Percentiles rank a stretch among this genome's conserved stretches.
Evolutionary conservation across 164 flowering plant genomes (phyloP).

Genomic region (Sextonia rubra): DNA sequence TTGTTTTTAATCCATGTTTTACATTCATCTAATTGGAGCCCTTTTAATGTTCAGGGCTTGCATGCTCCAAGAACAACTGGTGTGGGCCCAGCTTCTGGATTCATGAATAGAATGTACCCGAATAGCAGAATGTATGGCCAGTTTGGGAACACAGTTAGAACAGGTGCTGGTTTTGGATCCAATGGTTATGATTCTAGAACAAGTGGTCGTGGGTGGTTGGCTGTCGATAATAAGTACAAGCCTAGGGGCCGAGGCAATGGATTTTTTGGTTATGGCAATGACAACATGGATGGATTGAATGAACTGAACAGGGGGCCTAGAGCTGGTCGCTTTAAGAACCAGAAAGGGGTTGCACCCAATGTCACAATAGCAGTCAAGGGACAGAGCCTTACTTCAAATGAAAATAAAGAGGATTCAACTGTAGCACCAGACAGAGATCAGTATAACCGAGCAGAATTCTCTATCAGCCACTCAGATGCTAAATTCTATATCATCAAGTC

Average conservation of each 20-base stretch:
- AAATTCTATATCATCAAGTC: conserved; percentile 84
- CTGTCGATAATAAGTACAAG: conserved; percentile 59
- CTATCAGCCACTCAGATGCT: conserved; percentile 62
- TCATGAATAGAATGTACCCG: conserved; percentile 38
- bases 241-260: conserved; percentile 60
- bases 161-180: conserved; percentile 34
- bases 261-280: conserved; percentile 46
- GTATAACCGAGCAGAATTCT: conserved; percentile 62
- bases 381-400: conserved; percentile 33
- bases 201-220: conserved; percentile 54
- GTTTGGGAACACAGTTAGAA: conserved; percentile 27
- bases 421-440: conserved; percentile 44
- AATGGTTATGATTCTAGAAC: conserved; percentile 32
- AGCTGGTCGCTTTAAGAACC: conserved; percentile 53
- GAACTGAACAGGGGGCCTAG: conserved; percentile 88
- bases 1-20: background rate
- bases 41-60: conserved; percentile 15
- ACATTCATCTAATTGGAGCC: background rate
- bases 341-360: conserved; percentile 37
- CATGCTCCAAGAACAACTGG: conserved; percentile 25
- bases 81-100: conserved; percentile 29
- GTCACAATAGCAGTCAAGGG: conserved; percentile 47
- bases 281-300: conserved; percentile 68
- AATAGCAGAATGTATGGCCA: conserved; percentile 43
- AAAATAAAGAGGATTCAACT: conserved; percentile 26